Percentiles rank a stretch among this genome's conserved stretches.
These are phyloP conservation scores for Pseudogymnoascus sp. DNA, from an alignment of 2,329 filamentous ascomycete genomes.

Conservation along the genomic window DNA sequence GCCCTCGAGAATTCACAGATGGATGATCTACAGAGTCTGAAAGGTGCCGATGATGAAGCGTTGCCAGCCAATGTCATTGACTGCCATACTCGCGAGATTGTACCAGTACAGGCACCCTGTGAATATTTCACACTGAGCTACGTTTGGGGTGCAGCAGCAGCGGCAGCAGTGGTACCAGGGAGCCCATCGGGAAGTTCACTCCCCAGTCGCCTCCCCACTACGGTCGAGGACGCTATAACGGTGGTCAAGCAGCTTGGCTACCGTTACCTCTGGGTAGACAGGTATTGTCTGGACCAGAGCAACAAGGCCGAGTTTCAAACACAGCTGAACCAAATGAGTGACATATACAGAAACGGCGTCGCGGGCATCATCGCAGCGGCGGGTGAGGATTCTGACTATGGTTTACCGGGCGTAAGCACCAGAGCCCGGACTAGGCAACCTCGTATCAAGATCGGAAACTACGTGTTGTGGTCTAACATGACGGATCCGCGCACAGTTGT, in stretches of 20 bases:
- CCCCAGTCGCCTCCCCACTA: slow-evolving; percentile 12
- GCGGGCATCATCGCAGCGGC: slow-evolving; percentile 11
- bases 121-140: slow-evolving; percentile 13
- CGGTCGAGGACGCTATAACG: slow-evolving; percentile 10
- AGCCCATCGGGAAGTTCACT: not conserved
- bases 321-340: slow-evolving; percentile 12
- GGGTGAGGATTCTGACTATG: slow-evolving; percentile 12
- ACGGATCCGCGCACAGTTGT: slow-evolving; percentile 2
- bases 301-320: slow-evolving; percentile 3
- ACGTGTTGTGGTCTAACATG: slow-evolving; percentile 11
- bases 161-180: not conserved
- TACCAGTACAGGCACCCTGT: not conserved
- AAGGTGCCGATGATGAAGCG: not conserved
- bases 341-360: slow-evolving; percentile 12
- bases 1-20: not conserved
- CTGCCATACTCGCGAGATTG: slow-evolving; percentile 7
- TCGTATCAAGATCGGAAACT: not conserved
- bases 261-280: slow-evolving; percentile 13
- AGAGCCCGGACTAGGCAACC: slow-evolving; percentile 4
- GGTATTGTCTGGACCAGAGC: slow-evolving; percentile 18
- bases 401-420: slow-evolving; percentile 11
- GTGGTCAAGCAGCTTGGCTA: slow-evolving; percentile 10
- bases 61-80: slow-evolving; percentile 6
- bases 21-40: not conserved
- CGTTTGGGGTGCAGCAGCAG: slow-evolving; percentile 9